Evolutionary conservation across 495 filamentous ascomycete species (phyloP), one percentile per base, ranked within the genome.

Genomic region (Aspergillus avenaceus): DNA sequence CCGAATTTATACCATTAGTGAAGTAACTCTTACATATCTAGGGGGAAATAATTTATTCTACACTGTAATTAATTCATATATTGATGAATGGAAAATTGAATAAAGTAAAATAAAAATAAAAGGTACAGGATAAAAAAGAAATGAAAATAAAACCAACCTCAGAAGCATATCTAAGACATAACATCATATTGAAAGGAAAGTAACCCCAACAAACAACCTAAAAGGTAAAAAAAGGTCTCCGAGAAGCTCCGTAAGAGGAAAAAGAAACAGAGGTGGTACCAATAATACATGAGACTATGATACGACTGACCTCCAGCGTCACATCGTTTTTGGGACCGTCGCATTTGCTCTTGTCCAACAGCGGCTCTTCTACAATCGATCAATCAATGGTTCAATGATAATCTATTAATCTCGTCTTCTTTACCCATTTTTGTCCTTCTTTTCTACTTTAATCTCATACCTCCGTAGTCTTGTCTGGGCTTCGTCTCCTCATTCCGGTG

Each of bases 241-340:
- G 32, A 42, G 40, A 42, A 24, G 40, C 22, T 42, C 40, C 40
- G 24, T 19, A 18, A 25, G 22, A 8, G 19, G 13, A 5, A 19
- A 42, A n/a, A 26, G 40, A 42, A 16, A n/a, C 18, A 36, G n/a
- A n/a, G 41, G 25, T 43, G 24, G 41, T 21, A 18, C 27, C 21
- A 43, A 43, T 43, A 44, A 34, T 34, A 34, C n/a, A 34, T 14
- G n/a, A n/a, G n/a, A n/a, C n/a, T n/a, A n/a, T 34, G 31, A 38
- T 55, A 29, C 48, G 44, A 47, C 46, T 44, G 49, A 56, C 54
- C 54, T 28, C 16, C 58, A 62, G 59, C 59, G 59, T 62, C 59
- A 62, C 59, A 62, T 62, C 55, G 59, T 42, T n/a, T n/a, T 48
- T 49, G 45, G 26, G 31, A 37, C 47, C 56, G 59, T 62, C 55